These are phyloP conservation scores for Populus ilicifolia DNA, from an alignment of 345 rosid genomes.

Conservation along the genomic window DNA sequence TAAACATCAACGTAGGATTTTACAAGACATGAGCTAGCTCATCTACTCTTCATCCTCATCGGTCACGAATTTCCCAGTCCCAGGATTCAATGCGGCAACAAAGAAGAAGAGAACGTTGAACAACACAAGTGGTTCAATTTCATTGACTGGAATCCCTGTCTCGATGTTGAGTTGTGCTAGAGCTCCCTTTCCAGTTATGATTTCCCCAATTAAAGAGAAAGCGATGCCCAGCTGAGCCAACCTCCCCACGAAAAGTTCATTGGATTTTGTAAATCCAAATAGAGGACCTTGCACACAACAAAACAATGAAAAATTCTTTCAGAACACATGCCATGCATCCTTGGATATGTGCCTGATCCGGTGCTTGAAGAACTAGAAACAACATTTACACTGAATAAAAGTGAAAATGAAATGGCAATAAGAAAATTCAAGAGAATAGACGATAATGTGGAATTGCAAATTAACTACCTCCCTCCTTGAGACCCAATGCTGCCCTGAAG, in stretches of 20 bases:
- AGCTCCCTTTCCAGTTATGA: constrained; percentile 92
- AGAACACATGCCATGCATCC: not conserved
- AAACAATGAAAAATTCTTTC: not conserved
- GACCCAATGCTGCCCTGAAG: constrained; percentile 68
- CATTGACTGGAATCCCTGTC: constrained; percentile 84
- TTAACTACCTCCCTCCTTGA: constrained; percentile 72
- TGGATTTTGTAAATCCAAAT: constrained; percentile 90
- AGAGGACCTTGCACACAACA: constrained; percentile 59
- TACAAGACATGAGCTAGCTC: not conserved
- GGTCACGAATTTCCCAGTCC: constrained; percentile 82
- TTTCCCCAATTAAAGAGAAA: constrained; percentile 90
- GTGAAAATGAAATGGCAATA: not conserved
- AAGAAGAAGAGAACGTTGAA: constrained; percentile 91
- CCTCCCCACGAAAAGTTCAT: constrained; percentile 90
- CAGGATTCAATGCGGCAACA: constrained; percentile 86
- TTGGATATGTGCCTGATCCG: not conserved
- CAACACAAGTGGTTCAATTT: constrained; percentile 88
- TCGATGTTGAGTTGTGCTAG: constrained; percentile 93
- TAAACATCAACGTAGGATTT: not conserved
- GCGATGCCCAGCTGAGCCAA: constrained; percentile 94
- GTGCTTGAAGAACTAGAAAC: not conserved
- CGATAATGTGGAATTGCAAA: not conserved
- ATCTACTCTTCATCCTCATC: constrained; percentile 57
- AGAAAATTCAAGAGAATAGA: not conserved
- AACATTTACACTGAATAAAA: not conserved